Evolutionary conservation across 257 asterid genomes (phyloP).

Genomic region (Nyctanthes arbortristis): DNA sequence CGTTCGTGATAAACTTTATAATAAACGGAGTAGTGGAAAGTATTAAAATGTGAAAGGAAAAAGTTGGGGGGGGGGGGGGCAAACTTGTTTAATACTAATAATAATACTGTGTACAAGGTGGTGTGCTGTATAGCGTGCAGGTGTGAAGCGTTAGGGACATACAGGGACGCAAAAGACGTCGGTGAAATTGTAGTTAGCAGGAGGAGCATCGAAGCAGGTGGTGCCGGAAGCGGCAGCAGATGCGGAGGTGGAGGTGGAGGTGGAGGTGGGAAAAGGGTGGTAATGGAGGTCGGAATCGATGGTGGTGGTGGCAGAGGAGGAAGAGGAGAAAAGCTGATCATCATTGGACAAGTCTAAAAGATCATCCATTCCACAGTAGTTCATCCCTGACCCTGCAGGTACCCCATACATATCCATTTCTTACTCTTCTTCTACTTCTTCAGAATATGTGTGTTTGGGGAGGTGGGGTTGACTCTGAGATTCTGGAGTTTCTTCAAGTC

Average conservation of each 20-base stretch:
- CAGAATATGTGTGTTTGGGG: not conserved
- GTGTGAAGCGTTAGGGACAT: constrained; percentile 9
- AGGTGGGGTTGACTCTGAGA: not conserved
- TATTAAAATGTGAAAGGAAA: no score
- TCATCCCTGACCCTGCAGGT: constrained; percentile 34
- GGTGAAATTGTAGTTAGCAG: constrained; percentile 37
- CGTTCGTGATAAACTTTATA: no score
- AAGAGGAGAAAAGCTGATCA: constrained; percentile 37
- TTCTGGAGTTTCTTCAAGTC: not conserved
- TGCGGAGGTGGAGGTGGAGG: constrained; percentile 9
- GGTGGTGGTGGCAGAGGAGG: constrained; percentile 26
- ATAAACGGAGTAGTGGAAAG: no score
- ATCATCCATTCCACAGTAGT: constrained; percentile 47
- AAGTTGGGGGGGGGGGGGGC: no score
- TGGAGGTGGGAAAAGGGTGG: constrained; percentile 33
- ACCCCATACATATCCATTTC: constrained; percentile 59
- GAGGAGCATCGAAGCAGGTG: constrained; percentile 18
- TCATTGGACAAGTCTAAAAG: constrained; percentile 61
- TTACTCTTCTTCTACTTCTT: no score
- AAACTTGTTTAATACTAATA: no score
- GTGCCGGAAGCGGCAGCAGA: not conserved
- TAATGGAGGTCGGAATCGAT: constrained; percentile 33
- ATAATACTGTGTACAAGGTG: no score
- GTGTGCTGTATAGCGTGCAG: not conserved
- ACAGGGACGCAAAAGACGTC: constrained; percentile 58